phyloP scores from a whole-genome alignment of 2,329 filamentous ascomycete genomes.

The Epichloe typhina region DNA sequence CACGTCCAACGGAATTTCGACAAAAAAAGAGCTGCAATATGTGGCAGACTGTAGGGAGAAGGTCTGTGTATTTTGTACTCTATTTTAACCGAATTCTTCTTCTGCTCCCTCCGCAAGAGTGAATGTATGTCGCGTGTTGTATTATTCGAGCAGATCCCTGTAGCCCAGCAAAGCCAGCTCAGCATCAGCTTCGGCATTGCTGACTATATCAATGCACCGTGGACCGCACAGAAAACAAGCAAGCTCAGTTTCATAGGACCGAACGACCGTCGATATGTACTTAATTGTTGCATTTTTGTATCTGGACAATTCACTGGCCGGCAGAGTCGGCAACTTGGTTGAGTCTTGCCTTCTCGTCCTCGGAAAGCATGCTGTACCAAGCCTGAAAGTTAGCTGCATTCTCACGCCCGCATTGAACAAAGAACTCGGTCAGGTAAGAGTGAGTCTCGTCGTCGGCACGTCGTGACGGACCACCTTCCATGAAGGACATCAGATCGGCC shows the following conservation, averaged over 20 bases:
- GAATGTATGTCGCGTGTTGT: not conserved
- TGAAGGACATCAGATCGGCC: constrained; percentile 68
- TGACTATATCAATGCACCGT: too few species aligned
- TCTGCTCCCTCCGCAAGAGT: not conserved
- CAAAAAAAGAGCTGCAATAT: too few species aligned
- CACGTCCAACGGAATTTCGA: too few species aligned
- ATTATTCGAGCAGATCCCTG: not conserved
- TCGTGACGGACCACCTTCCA: constrained; percentile 45
- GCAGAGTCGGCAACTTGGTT: constrained; percentile 31
- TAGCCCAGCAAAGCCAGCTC: not conserved
- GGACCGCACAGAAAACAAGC: not conserved
- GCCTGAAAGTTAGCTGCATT: constrained; percentile 42
- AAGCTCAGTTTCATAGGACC: not conserved
- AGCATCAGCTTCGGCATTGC: too few species aligned
- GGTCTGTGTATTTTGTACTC: not conserved
- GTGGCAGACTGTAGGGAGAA: not conserved
- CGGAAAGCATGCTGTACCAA: constrained; percentile 42
- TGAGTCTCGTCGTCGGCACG: constrained; percentile 85
- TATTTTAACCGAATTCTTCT: too few species aligned
- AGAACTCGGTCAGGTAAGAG: constrained; percentile 71
- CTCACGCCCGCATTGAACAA: constrained; percentile 45
- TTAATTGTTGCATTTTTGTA: not conserved
- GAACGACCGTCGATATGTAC: too few species aligned
- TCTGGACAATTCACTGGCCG: not conserved
- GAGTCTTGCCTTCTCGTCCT: constrained; percentile 43